These are phyloP conservation scores for Trichoderma gamsii DNA, from an alignment of 495 filamentous ascomycete genomes.

Conservation along the genomic window DNA sequence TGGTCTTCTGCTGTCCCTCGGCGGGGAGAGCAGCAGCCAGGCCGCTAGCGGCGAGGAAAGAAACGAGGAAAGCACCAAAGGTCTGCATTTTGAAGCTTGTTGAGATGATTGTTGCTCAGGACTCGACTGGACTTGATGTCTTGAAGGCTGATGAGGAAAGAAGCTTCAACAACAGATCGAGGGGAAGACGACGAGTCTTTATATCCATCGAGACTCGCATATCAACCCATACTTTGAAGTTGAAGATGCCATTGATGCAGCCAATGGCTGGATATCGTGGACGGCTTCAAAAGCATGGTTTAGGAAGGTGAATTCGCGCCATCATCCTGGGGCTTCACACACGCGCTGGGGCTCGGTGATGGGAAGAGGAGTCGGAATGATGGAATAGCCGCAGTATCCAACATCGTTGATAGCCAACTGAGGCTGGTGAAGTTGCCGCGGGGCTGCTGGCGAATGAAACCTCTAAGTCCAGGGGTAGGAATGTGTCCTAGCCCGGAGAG, in stretches of 20 bases:
- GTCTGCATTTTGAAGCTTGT: constrained; percentile 17
- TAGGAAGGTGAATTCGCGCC: constrained; percentile 3
- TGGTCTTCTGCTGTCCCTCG: constrained; percentile 23
- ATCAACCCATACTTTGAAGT: neutral
- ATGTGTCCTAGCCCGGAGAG: neutral
- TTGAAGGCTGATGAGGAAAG: constrained; percentile 13
- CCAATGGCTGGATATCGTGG: neutral
- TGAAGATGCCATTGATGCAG: neutral
- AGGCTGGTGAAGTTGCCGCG: neutral
- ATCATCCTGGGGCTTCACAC: neutral
- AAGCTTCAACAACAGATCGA: constrained; percentile 9
- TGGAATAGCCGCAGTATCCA: neutral
- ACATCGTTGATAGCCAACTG: neutral
- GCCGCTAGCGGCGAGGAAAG: constrained; percentile 38
- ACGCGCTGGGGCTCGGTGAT: neutral
- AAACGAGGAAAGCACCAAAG: constrained; percentile 19
- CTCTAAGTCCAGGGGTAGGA: neutral
- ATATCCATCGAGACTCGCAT: neutral
- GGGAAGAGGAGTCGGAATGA: constrained; percentile 7
- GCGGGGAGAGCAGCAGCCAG: constrained; percentile 28
- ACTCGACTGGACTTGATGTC: constrained; percentile 2
- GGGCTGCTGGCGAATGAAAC: neutral
- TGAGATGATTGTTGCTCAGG: neutral
- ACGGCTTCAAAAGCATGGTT: neutral
- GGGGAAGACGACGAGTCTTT: neutral